Evolutionary conservation across 176 grass and related monocot genomes (phyloP).

Genomic region (Lolium rigidum): DNA sequence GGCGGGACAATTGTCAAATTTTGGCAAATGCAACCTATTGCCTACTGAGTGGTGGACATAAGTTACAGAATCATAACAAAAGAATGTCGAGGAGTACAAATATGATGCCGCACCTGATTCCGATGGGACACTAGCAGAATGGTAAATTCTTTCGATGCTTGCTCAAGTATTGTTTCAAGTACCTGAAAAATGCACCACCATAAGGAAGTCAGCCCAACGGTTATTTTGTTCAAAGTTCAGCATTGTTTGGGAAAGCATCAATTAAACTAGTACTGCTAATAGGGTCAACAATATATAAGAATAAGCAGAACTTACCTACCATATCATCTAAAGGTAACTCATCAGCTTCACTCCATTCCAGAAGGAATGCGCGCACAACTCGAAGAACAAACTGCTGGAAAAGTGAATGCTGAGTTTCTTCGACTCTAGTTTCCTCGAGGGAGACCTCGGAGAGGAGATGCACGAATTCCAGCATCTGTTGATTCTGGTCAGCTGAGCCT

Average conservation of each 20-base stretch:
- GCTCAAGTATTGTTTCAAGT: constrained; percentile 80
- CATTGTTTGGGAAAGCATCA: constrained; percentile 2
- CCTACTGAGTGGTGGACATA: not conserved
- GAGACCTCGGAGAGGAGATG: constrained; percentile 70
- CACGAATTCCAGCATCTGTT: constrained; percentile 78
- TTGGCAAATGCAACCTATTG: not conserved
- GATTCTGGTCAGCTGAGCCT: constrained; percentile 51
- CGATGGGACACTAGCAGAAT: constrained; percentile 64
- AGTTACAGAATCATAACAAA: constrained; percentile 17
- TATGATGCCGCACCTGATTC: constrained; percentile 57
- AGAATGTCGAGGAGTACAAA: not conserved
- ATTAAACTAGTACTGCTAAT: not conserved
- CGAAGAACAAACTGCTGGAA: constrained; percentile 69
- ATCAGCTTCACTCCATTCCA: constrained; percentile 64
- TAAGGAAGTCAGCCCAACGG: constrained; percentile 16
- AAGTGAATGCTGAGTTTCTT: constrained; percentile 53
- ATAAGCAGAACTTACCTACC: constrained; percentile 74
- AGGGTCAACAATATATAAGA: not conserved
- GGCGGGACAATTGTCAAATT: no score
- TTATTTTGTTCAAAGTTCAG: constrained; percentile 22
- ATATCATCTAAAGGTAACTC: constrained; percentile 74
- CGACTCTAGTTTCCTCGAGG: constrained; percentile 70
- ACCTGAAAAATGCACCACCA: constrained; percentile 48
- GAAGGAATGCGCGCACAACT: constrained; percentile 69
- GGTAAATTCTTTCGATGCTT: constrained; percentile 78